A percentile compares a stretch with the other conserved stretches of the same genome.
phyloP scores from a whole-genome alignment of 305 asterid genomes.

The Euphrasia arctica region DNA sequence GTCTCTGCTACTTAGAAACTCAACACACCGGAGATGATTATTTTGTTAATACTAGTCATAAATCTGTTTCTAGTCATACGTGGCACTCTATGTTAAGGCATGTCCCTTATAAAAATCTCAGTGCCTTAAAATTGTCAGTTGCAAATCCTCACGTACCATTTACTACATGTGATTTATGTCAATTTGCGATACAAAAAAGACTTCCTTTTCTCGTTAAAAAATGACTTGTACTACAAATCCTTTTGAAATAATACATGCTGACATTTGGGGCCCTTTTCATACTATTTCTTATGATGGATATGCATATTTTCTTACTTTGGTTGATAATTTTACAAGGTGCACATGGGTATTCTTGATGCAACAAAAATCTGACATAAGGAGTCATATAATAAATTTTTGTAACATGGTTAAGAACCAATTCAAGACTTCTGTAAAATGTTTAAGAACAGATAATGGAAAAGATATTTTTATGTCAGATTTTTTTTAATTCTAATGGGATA shows the following conservation, averaged over 20 bases:
- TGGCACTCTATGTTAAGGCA: no score
- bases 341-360: neutral
- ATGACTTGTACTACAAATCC: no score
- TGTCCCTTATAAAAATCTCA: no score
- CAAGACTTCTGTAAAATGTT: neutral
- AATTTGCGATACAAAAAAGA: no score
- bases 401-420: neutral
- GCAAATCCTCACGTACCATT: no score
- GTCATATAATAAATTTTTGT: neutral
- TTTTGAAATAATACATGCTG: neutral
- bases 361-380: neutral
- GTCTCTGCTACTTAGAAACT: no score
- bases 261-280: neutral
- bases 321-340: neutral
- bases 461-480: neutral
- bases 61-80: no score
- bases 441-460: neutral
- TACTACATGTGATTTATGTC: no score
- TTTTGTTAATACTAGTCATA: no score
- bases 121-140: no score
- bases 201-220: no score
- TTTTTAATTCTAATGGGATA: neutral
- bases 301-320: neutral
- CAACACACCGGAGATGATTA: no score
- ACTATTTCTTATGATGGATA: neutral